Evolutionary conservation across 1,139 yeast species (phyloP).

Genomic region (Yamadazyma pseudoaaseri): DNA sequence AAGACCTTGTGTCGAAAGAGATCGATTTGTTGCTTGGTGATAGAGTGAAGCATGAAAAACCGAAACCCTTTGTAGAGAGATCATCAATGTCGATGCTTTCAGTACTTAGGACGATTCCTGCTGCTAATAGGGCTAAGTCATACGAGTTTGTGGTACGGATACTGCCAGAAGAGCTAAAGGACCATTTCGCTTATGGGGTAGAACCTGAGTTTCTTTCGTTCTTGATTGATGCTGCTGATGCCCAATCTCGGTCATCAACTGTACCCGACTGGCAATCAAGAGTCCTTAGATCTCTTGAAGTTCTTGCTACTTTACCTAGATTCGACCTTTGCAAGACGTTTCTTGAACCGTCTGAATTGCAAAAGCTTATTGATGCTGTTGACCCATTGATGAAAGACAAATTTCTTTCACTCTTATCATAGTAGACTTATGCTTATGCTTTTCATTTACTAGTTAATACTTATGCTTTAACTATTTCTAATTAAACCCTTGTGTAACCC

Average conservation of each 20-base stretch:
- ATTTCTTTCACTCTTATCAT: no score
- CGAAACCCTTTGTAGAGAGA: conserved; percentile 16
- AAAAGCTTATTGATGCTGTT: no score
- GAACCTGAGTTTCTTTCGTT: conserved; percentile 58
- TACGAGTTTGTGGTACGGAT: conserved; percentile 42
- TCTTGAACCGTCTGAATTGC: conserved; percentile 12
- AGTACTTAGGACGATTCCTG: conserved; percentile 26
- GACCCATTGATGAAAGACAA: no score
- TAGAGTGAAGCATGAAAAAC: conserved; percentile 1
- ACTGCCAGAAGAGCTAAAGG: conserved; percentile 23
- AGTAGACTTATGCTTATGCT: no score
- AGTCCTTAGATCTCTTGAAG: conserved; percentile 17
- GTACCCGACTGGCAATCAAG: conserved; percentile 20
- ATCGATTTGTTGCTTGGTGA: conserved; percentile 10
- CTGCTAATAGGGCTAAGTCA: conserved; percentile 27
- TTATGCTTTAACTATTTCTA: conserved; percentile 9
- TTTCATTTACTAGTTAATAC: no score
- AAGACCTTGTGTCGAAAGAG: conserved; percentile 9
- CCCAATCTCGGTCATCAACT: conserved; percentile 15
- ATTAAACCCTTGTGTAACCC: conserved; percentile 34
- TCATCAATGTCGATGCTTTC: conserved; percentile 34
- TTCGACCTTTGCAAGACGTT: conserved; percentile 24
- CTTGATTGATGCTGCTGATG: conserved; percentile 45
- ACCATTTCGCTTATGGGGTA: conserved; percentile 49
- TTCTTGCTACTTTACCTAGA: conserved; percentile 24